These are phyloP conservation scores for Ophiostoma montium DNA, from an alignment of 2,329 filamentous ascomycete species.

Conservation along the genomic window DNA sequence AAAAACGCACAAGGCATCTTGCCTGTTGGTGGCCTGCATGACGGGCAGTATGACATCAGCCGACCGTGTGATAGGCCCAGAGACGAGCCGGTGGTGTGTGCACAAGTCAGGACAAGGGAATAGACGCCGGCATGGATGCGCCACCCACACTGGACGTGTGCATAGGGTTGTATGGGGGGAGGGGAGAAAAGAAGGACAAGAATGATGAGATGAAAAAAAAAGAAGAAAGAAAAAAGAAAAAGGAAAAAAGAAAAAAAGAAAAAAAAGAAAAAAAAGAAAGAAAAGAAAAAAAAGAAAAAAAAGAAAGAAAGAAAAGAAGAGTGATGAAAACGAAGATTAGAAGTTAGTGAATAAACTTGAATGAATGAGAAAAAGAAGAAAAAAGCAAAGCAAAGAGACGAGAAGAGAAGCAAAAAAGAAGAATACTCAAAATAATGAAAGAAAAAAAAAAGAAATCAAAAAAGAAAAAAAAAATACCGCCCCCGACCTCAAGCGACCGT, in stretches of 20 bases:
- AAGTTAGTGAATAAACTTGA: too few relatives aligned
- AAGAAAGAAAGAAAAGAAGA: too few relatives aligned
- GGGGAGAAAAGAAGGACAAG: neutral
- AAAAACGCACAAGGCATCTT: neutral
- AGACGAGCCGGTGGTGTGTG: neutral
- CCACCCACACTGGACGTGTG: neutral
- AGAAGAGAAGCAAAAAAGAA: neutral
- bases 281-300: neutral
- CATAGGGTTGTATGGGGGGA: neutral
- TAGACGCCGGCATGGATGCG: conserved; percentile 1
- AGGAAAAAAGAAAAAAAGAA: neutral
- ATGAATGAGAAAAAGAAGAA: neutral
- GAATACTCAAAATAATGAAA: neutral
- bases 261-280: neutral
- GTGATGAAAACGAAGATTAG: too few relatives aligned
- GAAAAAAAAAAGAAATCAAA: too few relatives aligned
- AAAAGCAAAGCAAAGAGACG: neutral
- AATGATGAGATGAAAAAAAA: neutral
- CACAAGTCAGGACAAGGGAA: neutral
- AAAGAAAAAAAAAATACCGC: too few relatives aligned
- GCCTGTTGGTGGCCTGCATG: neutral
- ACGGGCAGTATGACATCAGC: neutral
- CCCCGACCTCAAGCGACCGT: too few relatives aligned
- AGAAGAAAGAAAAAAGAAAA: neutral
- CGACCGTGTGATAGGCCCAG: neutral